These are phyloP conservation scores for Ampelocalamus luodianensis DNA, from an alignment of 176 grass and related monocot species.

Conservation along the genomic window DNA sequence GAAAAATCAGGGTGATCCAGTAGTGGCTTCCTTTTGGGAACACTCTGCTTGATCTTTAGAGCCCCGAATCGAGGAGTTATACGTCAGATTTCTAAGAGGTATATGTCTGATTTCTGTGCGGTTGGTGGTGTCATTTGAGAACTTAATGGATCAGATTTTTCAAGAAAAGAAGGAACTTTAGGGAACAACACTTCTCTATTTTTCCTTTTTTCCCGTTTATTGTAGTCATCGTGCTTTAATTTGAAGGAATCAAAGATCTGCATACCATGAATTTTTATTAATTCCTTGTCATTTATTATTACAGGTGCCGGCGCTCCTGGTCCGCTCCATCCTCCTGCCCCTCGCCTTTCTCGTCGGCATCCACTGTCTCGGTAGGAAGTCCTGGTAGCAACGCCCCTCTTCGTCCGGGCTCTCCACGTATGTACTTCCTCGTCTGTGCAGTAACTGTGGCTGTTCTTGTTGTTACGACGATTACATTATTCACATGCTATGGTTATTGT, in stretches of 20 bases:
- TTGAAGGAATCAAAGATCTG: no score
- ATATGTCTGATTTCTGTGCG: neutral
- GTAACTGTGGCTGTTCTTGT: neutral
- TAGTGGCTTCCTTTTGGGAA: no score
- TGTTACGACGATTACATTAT: neutral
- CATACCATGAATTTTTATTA: no score
- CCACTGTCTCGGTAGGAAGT: no score
- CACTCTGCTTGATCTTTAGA: neutral
- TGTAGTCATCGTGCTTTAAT: neutral
- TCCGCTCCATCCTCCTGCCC: no score
- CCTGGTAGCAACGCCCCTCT: neutral
- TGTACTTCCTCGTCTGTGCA: slow-evolving; percentile 19
- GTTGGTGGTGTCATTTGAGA: neutral
- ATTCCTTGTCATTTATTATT: no score
- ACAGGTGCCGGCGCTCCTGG: no score
- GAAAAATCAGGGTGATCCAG: no score
- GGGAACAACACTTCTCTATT: neutral
- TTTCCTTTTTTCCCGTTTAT: neutral
- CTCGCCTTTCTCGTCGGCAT: no score
- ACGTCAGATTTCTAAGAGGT: neutral
- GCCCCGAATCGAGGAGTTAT: neutral
- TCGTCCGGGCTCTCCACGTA: slow-evolving; percentile 76
- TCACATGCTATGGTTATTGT: neutral
- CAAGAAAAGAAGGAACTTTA: neutral
- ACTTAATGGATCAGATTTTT: neutral